Percentiles rank a stretch among this genome's conserved stretches.
Evolutionary conservation across 441 rosid genomes (phyloP).

Genomic region (Codiaeum variegatum): DNA sequence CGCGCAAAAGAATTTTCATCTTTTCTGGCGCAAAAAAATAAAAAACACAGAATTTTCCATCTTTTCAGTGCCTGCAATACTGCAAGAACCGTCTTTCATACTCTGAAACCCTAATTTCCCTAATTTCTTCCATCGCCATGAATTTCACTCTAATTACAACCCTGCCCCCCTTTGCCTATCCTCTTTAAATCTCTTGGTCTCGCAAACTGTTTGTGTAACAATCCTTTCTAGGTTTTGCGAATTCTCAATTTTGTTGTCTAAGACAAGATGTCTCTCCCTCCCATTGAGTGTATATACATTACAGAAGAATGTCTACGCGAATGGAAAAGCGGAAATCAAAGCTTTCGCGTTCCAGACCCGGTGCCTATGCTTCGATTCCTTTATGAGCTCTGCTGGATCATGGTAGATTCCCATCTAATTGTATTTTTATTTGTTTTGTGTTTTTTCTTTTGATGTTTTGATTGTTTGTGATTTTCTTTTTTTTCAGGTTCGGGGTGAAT

Average conservation of each 20-base stretch:
- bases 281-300: slow-evolving; percentile 58
- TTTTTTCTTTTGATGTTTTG: slow-evolving; percentile 13
- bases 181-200: slow-evolving; percentile 2
- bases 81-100: background rate
- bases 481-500: slow-evolving; percentile 83
- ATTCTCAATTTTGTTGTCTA: background rate
- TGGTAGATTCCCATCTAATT: slow-evolving; percentile 41
- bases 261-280: slow-evolving; percentile 23
- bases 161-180: background rate
- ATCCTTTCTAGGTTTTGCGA: slow-evolving; percentile 3
- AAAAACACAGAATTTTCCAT: too few species aligned
- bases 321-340: slow-evolving; percentile 65
- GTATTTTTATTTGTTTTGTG: background rate
- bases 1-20: background rate
- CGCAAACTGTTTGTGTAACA: background rate
- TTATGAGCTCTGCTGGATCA: slow-evolving; percentile 78
- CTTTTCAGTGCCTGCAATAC: background rate
- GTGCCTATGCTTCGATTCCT: slow-evolving; percentile 87
- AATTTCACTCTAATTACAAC: slow-evolving; percentile 11
- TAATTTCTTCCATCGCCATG: slow-evolving; percentile 11
- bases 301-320: slow-evolving; percentile 77
- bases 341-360: slow-evolving; percentile 49
- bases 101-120: background rate
- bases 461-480: slow-evolving; percentile 19
- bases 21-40: too few species aligned